phyloP scores from a whole-genome alignment of 2,329 filamentous ascomycete genomes.

The Zasmidium angulare region DNA sequence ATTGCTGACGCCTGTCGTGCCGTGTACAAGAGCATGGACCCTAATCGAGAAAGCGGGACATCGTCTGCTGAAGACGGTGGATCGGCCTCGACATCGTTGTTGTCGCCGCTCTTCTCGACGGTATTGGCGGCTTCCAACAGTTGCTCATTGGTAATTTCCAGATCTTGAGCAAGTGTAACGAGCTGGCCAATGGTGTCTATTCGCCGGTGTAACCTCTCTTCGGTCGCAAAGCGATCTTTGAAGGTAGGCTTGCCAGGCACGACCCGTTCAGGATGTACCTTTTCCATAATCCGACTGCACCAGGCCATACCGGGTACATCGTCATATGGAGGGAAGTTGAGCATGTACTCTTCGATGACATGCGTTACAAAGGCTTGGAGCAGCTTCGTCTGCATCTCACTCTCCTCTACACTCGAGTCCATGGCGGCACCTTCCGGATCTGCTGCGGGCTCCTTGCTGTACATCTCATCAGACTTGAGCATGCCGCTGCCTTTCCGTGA shows the following conservation, averaged over 20 bases:
- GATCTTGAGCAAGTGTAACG: conserved; percentile 63
- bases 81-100: conserved; percentile 52
- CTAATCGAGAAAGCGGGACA: conserved; percentile 57
- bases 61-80: conserved; percentile 53
- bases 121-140: conserved; percentile 46
- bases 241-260: conserved; percentile 63
- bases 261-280: conserved; percentile 62
- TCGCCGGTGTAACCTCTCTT: conserved; percentile 60
- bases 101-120: conserved; percentile 41
- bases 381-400: conserved; percentile 61
- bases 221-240: conserved; percentile 63
- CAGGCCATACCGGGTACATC: conserved; percentile 52
- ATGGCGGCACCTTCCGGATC: conserved; percentile 56
- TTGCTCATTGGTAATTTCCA: conserved; percentile 50
- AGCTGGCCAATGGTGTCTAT: conserved; percentile 71
- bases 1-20: conserved; percentile 52
- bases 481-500: conserved; percentile 52
- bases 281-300: conserved; percentile 64
- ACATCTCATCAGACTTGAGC: conserved; percentile 19
- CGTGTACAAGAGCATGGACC: conserved; percentile 54
- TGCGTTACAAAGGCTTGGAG: conserved; percentile 78
- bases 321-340: conserved; percentile 44
- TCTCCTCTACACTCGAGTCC: conserved; percentile 54
- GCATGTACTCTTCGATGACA: conserved; percentile 71
- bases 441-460: conserved; percentile 36